Conservation (phyloP, 805 yeast genomes). For the Metschnikowia aberdeeniae region DNA sequence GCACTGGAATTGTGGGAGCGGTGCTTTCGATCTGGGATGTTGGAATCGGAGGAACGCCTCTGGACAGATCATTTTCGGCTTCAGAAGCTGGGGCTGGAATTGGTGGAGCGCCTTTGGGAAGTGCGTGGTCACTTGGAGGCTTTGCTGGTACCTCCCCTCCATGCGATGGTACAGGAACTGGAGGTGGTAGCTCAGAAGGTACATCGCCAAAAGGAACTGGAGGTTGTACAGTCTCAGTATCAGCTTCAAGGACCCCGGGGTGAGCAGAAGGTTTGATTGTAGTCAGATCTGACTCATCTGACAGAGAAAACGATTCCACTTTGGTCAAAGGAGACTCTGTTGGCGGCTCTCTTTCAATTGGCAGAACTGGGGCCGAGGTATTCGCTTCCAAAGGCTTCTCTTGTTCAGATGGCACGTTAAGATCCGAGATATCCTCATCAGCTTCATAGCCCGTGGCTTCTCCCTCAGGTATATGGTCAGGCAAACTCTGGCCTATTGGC, state of each 20-base stretch:
- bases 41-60: constrained; percentile 17
- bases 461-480: constrained; percentile 11
- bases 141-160: neutral
- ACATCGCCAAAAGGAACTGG: constrained; percentile 11
- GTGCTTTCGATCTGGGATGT: constrained; percentile 8
- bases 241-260: constrained; percentile 1
- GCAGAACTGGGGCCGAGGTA: too few relatives aligned
- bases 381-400: neutral
- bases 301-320: constrained; percentile 4
- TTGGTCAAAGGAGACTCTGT: constrained; percentile 9
- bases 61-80: constrained; percentile 9
- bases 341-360: constrained; percentile 7
- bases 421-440: constrained; percentile 48
- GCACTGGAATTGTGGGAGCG: constrained; percentile 16
- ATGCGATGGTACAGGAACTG: neutral
- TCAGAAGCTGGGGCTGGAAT: constrained; percentile 15
- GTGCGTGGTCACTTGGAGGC: neutral
- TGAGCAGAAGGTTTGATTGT: constrained; percentile 1
- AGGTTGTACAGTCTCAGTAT: neutral
- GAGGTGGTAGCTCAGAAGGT: neutral
- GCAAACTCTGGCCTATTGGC: neutral
- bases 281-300: constrained; percentile 1
- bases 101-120: constrained; percentile 10
- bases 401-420: constrained; percentile 5
- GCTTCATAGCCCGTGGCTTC: constrained; percentile 65